A percentile compares a stretch with the other conserved stretches of the same genome.
These are phyloP conservation scores for Sorghum bicolor DNA, from an alignment of 176 grass and related monocot genomes.

Conservation along the genomic window DNA sequence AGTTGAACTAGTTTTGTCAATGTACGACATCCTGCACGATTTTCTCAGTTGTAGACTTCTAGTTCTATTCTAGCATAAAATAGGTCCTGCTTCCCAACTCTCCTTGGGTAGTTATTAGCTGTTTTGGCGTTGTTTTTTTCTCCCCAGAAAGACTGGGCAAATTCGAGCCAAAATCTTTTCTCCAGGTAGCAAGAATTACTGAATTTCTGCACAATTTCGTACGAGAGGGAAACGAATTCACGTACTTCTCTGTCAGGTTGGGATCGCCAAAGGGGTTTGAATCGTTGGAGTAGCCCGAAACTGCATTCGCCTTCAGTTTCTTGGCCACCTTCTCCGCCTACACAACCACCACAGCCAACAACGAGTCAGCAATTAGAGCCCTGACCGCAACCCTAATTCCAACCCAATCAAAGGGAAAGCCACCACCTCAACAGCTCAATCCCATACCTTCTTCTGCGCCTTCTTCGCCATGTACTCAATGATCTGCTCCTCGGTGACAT, in stretches of 20 bases:
- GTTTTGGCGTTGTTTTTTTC: neutral
- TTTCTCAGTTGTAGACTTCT: neutral
- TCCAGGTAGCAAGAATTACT: neutral
- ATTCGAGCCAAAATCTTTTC: constrained; percentile 7
- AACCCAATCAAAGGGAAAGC: neutral
- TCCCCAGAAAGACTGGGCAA: neutral
- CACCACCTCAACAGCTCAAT: neutral
- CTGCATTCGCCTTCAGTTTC: constrained; percentile 79
- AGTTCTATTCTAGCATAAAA: constrained; percentile 11
- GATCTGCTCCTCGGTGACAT: constrained; percentile 85
- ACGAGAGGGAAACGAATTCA: neutral
- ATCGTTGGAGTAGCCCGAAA: constrained; percentile 85
- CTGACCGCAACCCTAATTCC: neutral
- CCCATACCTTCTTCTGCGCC: constrained; percentile 77
- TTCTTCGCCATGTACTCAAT: constrained; percentile 84
- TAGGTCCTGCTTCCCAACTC: neutral
- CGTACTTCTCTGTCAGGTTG: constrained; percentile 89
- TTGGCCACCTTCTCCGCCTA: constrained; percentile 92
- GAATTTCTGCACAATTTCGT: neutral
- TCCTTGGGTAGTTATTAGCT: neutral
- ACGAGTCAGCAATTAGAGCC: constrained; percentile 3
- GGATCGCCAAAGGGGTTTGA: constrained; percentile 90
- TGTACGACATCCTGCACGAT: neutral
- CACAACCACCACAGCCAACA: neutral
- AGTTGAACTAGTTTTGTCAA: neutral